Evolutionary conservation across 768 basidiomycete species (phyloP).

Genomic region (Kondoa subrosea): DNA sequence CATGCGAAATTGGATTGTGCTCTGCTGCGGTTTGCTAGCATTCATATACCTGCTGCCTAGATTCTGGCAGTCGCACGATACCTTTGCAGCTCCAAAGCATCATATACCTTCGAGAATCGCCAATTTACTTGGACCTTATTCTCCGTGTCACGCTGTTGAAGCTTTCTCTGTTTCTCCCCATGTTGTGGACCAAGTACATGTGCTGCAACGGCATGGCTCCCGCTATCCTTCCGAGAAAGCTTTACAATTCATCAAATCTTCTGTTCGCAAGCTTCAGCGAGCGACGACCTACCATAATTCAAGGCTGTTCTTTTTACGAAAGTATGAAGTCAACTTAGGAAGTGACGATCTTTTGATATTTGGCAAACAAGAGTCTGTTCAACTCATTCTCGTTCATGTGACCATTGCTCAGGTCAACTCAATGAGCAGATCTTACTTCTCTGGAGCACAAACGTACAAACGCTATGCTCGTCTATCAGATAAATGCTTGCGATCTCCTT

Average conservation of each 20-base stretch:
- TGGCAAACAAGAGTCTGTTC: constrained; percentile 44
- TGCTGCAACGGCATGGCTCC: constrained; percentile 59
- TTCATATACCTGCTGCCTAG: too few relatives aligned
- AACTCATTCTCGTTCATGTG: background rate
- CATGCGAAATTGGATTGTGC: too few relatives aligned
- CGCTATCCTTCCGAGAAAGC: constrained; percentile 51
- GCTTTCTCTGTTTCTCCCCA: background rate
- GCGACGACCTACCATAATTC: constrained; percentile 36
- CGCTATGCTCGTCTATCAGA: constrained; percentile 38
- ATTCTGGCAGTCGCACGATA: too few relatives aligned
- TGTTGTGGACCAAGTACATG: constrained; percentile 4
- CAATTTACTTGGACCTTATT: constrained; percentile 14
- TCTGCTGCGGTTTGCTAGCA: too few relatives aligned
- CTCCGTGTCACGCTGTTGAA: constrained; percentile 13
- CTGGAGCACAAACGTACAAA: constrained; percentile 41
- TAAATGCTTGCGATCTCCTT: background rate
- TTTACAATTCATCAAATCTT: constrained; percentile 35
- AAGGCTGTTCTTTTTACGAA: background rate
- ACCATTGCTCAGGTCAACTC: background rate
- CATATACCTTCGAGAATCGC: background rate
- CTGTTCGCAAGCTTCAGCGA: constrained; percentile 43
- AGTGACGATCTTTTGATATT: constrained; percentile 46
- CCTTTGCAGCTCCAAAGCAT: background rate
- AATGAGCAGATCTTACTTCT: constrained; percentile 8
- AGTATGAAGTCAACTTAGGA: constrained; percentile 46